These are phyloP conservation scores for Xylariomycetidae sp. DNA, from an alignment of 2,329 filamentous ascomycete genomes.

Conservation along the genomic window DNA sequence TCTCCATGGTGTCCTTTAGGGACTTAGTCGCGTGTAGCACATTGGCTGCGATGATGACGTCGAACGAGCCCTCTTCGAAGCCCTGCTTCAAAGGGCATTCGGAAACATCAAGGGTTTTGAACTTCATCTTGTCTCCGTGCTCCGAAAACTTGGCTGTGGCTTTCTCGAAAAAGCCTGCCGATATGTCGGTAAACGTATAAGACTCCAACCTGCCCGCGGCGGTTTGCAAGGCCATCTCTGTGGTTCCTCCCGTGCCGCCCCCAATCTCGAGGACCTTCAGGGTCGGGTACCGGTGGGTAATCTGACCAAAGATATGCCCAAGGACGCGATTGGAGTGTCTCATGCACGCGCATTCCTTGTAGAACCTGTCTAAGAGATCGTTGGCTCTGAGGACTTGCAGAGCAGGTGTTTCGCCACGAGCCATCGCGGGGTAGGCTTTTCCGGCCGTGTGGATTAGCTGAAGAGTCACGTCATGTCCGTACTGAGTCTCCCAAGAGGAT, in stretches of 20 bases:
- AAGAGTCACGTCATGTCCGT: neutral
- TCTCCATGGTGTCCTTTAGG: conserved; percentile 12
- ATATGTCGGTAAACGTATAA: conserved; percentile 24
- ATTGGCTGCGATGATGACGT: conserved; percentile 24
- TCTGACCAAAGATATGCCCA: neutral
- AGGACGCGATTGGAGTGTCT: conserved; percentile 18
- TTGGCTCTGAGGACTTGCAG: neutral
- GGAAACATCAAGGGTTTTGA: conserved; percentile 25
- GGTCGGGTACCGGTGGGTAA: conserved; percentile 9
- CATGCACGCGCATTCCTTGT: conserved; percentile 10
- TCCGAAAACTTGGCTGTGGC: conserved; percentile 19
- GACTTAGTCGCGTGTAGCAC: conserved; percentile 18
- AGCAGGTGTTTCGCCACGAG: neutral
- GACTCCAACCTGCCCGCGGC: conserved; percentile 12
- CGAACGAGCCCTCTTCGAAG: conserved; percentile 22
- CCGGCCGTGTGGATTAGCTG: no score
- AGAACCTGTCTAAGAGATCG: neutral
- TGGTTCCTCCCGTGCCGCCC: conserved; percentile 22
- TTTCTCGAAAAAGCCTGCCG: conserved; percentile 23
- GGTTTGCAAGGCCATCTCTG: conserved; percentile 18
- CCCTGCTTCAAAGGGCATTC: conserved; percentile 24
- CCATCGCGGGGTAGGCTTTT: neutral
- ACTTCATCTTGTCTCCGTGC: conserved; percentile 20
- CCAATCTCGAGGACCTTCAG: conserved; percentile 21
- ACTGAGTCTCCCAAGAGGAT: neutral